Evolutionary conservation across 345 rosid species (phyloP), one percentile per base, ranked within the genome.

Genomic region (Corymbia maculata): DNA sequence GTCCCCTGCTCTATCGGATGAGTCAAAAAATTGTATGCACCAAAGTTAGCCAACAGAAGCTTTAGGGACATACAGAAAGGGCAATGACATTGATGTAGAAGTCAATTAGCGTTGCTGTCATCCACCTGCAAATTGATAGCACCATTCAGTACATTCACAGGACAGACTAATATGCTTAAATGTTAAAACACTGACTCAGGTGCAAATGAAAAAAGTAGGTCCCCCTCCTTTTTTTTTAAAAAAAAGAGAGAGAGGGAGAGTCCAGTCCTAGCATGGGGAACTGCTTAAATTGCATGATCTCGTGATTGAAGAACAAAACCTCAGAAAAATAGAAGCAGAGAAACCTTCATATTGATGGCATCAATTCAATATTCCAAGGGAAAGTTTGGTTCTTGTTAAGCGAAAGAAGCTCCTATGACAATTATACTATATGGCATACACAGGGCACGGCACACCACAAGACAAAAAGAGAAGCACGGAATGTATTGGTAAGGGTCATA

Each of bases 31-130:
- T 36, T 16, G 13, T 6, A 75, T 75, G 26, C 49, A 36, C 82
- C 47, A 36, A 42, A 16, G 47, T 75, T 36, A 36, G 82, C 64
- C 42, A 57, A 87, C 49, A 51, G 21, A 86, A 89, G 75, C 52
- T 50, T 68, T 87, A 85, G 28, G 68, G 86, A 93, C 98, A 87
- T 93, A 97, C 99, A 90, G 95, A 94, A 51, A 96, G 92, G 82
- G 93, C 94, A 51, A 91, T 88, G 2, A 95, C 95, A 86, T 94
- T 91, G 88, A 95, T 92, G 87, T 96, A 97, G 95, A 97, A 97
- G 92, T 94, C 96, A 88, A 95, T 89, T 52, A 96, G 89, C 17
- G 95, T 93, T 6, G 97, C 96, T 70, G 51, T 90, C 95, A 95
- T 92, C 99, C 98, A 97, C 93, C 99, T 97, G 94, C 89, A 89